Conservation (phyloP, 306 rosid species). For the Fragaria ananassa region DNA sequence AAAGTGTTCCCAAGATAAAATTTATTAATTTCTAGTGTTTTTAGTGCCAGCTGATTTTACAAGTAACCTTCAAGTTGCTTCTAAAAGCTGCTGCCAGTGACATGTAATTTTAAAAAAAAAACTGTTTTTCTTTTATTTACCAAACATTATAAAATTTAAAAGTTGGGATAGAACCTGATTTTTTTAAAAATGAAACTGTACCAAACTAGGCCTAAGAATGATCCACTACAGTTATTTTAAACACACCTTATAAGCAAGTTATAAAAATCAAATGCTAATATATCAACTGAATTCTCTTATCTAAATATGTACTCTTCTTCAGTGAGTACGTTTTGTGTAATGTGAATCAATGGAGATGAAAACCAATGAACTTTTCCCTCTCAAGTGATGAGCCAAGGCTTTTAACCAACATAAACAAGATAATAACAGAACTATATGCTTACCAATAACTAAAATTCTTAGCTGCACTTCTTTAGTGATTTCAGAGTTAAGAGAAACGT, state of each 20-base stretch:
- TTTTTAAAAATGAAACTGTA: too few relatives aligned
- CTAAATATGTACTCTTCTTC: neutral
- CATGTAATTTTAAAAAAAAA: too few relatives aligned
- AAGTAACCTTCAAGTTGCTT: too few relatives aligned
- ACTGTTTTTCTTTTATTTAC: too few relatives aligned
- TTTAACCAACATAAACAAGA: neutral
- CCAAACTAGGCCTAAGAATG: neutral
- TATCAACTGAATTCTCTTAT: neutral
- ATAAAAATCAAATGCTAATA: neutral
- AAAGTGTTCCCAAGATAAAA: too few relatives aligned
- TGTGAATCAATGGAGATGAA: neutral
- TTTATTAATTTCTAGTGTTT: too few relatives aligned
- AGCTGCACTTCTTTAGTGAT: conserved; percentile 1
- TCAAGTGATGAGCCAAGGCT: neutral
- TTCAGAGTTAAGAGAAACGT: neutral
- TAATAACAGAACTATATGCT: neutral
- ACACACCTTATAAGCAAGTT: neutral
- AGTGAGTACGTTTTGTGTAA: neutral
- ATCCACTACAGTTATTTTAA: neutral
- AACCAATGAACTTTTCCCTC: neutral
- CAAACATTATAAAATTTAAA: too few relatives aligned
- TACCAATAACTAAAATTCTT: neutral
- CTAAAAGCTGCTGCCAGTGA: too few relatives aligned
- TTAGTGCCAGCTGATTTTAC: too few relatives aligned
- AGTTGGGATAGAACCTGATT: too few relatives aligned